Conservation (phyloP, 306 rosid genomes). For the Inga oerstediana region DNA sequence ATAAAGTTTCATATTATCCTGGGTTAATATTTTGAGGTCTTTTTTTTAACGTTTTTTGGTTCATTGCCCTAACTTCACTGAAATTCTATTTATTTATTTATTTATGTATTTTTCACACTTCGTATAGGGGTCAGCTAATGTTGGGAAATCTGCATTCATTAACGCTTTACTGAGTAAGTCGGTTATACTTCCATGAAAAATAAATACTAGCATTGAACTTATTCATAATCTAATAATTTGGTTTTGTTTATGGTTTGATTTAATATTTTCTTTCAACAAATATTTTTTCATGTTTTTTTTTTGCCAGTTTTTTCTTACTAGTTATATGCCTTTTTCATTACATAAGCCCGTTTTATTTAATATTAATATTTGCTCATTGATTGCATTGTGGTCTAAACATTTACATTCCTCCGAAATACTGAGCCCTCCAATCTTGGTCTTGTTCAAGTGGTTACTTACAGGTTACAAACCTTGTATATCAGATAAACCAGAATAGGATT, state of each 20-base stretch:
- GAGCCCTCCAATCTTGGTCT: not conserved
- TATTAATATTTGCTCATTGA: conserved; percentile 2
- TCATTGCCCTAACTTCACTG: not conserved
- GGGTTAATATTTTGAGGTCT: not conserved
- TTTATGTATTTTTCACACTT: not conserved
- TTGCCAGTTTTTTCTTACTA: not conserved
- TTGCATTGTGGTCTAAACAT: conserved; percentile 25
- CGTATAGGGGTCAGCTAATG: conserved; percentile 90
- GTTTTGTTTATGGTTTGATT: conserved; percentile 1
- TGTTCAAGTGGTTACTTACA: not conserved
- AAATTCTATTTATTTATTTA: conserved; percentile 14
- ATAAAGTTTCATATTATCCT: not conserved
- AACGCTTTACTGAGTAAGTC: conserved; percentile 86
- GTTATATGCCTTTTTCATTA: not conserved
- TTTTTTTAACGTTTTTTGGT: not conserved
- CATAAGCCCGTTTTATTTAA: not conserved
- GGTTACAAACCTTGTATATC: not conserved
- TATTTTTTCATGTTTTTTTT: conserved; percentile 3
- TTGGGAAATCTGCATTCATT: conserved; percentile 96
- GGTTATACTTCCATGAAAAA: conserved; percentile 16
- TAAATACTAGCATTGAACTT: conserved; percentile 8
- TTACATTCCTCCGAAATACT: conserved; percentile 16
- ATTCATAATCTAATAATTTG: conserved; percentile 10
- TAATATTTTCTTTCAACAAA: conserved; percentile 17
- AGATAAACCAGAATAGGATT: conserved; percentile 11